Evolutionary conservation across 2,329 filamentous ascomycete species (phyloP).

Genomic region (Coniochaeta ligniaria): DNA sequence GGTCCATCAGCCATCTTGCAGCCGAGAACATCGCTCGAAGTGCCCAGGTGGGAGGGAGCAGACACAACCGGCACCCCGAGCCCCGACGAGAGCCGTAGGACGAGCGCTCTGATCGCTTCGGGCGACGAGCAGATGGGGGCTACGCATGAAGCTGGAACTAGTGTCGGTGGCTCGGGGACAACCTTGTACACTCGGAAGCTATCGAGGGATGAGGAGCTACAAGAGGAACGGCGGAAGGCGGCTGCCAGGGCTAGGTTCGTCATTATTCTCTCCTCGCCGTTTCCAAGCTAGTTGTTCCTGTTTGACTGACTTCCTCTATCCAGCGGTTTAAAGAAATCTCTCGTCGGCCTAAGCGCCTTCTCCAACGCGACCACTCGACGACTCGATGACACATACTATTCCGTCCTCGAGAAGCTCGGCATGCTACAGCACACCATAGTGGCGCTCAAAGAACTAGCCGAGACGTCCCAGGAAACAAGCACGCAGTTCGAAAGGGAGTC

Average conservation of each 20-base stretch:
- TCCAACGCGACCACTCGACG: slow-evolving; percentile 56
- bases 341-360: slow-evolving; percentile 48
- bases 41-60: background rate
- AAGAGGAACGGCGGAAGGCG: slow-evolving; percentile 32
- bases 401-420: slow-evolving; percentile 61
- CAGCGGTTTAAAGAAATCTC: slow-evolving; percentile 45
- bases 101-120: slow-evolving; percentile 25
- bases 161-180: slow-evolving; percentile 1
- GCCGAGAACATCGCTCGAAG: background rate
- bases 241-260: slow-evolving; percentile 30
- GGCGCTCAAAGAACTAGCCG: slow-evolving; percentile 60
- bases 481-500: slow-evolving; percentile 54
- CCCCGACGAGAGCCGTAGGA: slow-evolving; percentile 33
- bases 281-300: background rate
- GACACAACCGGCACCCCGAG: slow-evolving; percentile 31
- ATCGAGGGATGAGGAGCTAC: slow-evolving; percentile 29
- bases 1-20: slow-evolving; percentile 9
- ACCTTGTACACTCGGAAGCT: slow-evolving; percentile 9
- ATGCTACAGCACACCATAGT: slow-evolving; percentile 57
- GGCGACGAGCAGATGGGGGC: slow-evolving; percentile 5
- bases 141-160: background rate
- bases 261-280: slow-evolving; percentile 5
- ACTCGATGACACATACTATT: slow-evolving; percentile 69
- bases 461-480: slow-evolving; percentile 50
- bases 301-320: background rate